A percentile compares a stretch with the other conserved stretches of the same genome.
These are phyloP conservation scores for Peronospora destructor DNA, from an alignment of 352 stramenopile species.

Conservation along the genomic window DNA sequence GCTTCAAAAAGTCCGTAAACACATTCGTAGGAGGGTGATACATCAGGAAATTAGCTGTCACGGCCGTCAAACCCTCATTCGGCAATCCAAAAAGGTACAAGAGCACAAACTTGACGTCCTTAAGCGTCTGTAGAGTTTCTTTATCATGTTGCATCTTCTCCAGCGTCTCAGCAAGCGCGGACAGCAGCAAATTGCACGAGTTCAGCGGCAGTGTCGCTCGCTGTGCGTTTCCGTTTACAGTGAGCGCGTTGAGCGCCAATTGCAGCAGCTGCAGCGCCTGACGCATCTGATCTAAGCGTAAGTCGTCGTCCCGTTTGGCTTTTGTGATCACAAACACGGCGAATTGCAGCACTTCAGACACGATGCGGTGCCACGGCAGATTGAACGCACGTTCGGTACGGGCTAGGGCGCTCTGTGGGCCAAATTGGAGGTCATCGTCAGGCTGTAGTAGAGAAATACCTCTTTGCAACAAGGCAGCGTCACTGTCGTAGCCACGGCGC, in stretches of 20 bases:
- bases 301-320: slow-evolving; percentile 30
- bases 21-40: slow-evolving; percentile 79
- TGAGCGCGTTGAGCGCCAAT: slow-evolving; percentile 41
- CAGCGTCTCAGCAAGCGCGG: slow-evolving; percentile 53
- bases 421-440: slow-evolving; percentile 13
- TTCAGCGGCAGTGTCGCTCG: slow-evolving; percentile 48
- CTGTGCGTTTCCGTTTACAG: slow-evolving; percentile 27
- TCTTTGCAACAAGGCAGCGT: slow-evolving; percentile 36
- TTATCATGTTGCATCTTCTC: slow-evolving; percentile 25
- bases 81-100: slow-evolving; percentile 59
- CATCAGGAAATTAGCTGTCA: slow-evolving; percentile 48
- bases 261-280: slow-evolving; percentile 51
- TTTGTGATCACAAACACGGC: slow-evolving; percentile 63
- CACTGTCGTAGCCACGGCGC: slow-evolving; percentile 44
- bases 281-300: slow-evolving; percentile 27
- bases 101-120: slow-evolving; percentile 57
- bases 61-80: slow-evolving; percentile 1
- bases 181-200: slow-evolving; percentile 69
- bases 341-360: slow-evolving; percentile 58
- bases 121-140: slow-evolving; percentile 25
- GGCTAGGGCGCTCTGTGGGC: slow-evolving; percentile 18
- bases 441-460: slow-evolving; percentile 31
- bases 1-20: slow-evolving; percentile 64
- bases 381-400: slow-evolving; percentile 44
- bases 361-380: slow-evolving; percentile 50